Percentiles rank a stretch among this genome's conserved stretches.
Conservation (phyloP, 495 filamentous ascomycete species). For the Neurospora sp. region DNA sequence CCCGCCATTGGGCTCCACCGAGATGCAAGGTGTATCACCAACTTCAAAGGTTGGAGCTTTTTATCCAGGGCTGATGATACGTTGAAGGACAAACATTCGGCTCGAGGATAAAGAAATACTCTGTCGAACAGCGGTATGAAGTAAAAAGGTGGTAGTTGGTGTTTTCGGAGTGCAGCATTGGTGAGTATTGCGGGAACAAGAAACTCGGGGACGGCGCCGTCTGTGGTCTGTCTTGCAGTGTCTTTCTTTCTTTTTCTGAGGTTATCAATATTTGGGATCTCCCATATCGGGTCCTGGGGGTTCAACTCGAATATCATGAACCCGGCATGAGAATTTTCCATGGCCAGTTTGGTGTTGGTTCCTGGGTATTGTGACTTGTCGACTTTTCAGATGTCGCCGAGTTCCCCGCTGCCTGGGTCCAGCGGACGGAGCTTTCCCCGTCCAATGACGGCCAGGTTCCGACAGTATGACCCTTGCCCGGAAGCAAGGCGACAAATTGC, state of each 20-base stretch:
- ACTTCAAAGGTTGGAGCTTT: neutral
- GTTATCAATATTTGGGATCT: neutral
- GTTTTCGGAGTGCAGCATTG: neutral
- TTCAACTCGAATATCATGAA: neutral
- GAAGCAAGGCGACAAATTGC: neutral
- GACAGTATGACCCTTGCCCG: neutral
- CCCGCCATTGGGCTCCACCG: neutral
- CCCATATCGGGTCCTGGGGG: neutral
- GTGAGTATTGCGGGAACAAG: neutral
- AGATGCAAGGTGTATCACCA: neutral
- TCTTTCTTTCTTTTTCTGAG: neutral
- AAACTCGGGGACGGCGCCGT: neutral
- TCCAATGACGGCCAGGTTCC: neutral
- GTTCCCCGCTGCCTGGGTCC: neutral
- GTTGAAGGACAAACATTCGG: no score
- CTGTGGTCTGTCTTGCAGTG: neutral
- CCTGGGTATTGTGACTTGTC: neutral
- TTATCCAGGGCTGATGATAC: neutral
- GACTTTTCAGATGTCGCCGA: neutral
- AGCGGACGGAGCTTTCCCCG: neutral
- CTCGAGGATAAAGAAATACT: neutral
- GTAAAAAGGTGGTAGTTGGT: neutral
- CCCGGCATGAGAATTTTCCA: neutral
- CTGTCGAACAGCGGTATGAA: neutral
- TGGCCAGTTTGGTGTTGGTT: neutral